Percentiles rank a stretch among this genome's conserved stretches.
phyloP scores from a whole-genome alignment of 179 eudicot species.

The Carnegiea gigantea region DNA sequence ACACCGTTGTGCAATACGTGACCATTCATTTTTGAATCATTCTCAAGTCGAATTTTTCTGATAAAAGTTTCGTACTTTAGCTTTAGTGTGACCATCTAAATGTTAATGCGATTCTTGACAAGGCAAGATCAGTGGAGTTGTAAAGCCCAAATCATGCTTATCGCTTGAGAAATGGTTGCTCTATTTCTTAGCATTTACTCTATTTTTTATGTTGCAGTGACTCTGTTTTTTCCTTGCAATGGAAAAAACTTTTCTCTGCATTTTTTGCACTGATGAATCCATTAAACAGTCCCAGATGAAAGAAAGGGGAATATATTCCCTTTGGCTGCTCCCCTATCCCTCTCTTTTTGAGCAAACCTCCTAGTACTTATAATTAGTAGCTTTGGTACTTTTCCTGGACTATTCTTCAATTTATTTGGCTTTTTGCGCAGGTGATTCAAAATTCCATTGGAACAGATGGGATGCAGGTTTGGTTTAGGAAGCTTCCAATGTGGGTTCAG shows the following conservation, averaged over 20 bases:
- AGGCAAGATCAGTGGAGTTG: too few relatives aligned
- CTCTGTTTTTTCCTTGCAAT: background rate
- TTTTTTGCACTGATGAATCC: background rate
- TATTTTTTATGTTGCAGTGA: background rate
- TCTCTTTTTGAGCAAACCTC: background rate
- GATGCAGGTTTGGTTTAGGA: constrained; percentile 42
- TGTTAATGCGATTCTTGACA: too few relatives aligned
- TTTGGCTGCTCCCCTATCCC: background rate
- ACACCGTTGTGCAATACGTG: too few relatives aligned
- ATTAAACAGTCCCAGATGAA: background rate
- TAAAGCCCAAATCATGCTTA: background rate
- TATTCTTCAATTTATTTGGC: constrained; percentile 7
- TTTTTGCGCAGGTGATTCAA: constrained; percentile 45
- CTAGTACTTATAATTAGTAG: background rate
- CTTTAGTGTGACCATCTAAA: too few relatives aligned
- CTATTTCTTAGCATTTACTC: background rate
- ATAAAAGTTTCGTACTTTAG: too few relatives aligned
- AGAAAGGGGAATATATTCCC: background rate
- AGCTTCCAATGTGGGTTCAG: constrained; percentile 55
- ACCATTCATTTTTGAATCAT: too few relatives aligned
- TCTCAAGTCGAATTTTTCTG: too few relatives aligned
- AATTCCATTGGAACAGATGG: constrained; percentile 38
- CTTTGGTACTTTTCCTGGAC: background rate
- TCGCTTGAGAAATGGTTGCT: background rate
- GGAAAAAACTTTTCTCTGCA: background rate